These are phyloP conservation scores for Saccharomycopsis olivae DNA, from an alignment of 805 yeast species.

Conservation along the genomic window DNA sequence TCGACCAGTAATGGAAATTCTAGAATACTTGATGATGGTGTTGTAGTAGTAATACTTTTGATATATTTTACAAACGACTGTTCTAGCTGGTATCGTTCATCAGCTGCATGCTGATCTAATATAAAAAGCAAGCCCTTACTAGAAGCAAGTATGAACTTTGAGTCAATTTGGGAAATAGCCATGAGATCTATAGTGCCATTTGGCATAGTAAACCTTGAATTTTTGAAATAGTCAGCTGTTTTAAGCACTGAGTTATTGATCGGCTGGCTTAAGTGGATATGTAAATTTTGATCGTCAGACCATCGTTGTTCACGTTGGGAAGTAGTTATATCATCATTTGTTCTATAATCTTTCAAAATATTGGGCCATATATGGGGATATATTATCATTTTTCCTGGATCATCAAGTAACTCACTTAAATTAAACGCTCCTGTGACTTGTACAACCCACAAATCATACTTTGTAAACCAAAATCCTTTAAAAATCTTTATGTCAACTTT, in stretches of 20 bases:
- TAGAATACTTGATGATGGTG: slow-evolving; percentile 21
- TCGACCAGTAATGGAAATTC: too few species aligned
- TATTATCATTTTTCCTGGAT: too few species aligned
- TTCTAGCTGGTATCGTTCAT: slow-evolving; percentile 64
- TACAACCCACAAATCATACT: too few species aligned
- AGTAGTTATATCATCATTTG: neutral
- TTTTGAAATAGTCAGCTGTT: slow-evolving; percentile 13
- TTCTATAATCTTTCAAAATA: neutral
- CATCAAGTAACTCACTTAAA: too few species aligned
- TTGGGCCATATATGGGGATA: too few species aligned
- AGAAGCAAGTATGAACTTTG: slow-evolving; percentile 46
- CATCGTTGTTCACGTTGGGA: neutral
- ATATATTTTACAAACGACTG: slow-evolving; percentile 26
- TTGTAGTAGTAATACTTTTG: slow-evolving; percentile 27
- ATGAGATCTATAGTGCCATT: slow-evolving; percentile 20
- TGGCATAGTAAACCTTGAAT: slow-evolving; percentile 17
- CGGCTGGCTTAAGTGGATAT: slow-evolving; percentile 3
- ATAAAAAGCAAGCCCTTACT: slow-evolving; percentile 26
- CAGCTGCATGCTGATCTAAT: slow-evolving; percentile 80
- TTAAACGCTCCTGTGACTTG: too few species aligned
- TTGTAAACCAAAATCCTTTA: too few species aligned
- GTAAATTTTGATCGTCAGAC: neutral
- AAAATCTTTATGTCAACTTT: too few species aligned
- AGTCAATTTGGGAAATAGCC: slow-evolving; percentile 49
- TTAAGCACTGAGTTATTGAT: neutral